Base-by-base conservation (phyloP, 2,329 filamentous ascomycete species). In the Colletotrichum cereale region DNA sequence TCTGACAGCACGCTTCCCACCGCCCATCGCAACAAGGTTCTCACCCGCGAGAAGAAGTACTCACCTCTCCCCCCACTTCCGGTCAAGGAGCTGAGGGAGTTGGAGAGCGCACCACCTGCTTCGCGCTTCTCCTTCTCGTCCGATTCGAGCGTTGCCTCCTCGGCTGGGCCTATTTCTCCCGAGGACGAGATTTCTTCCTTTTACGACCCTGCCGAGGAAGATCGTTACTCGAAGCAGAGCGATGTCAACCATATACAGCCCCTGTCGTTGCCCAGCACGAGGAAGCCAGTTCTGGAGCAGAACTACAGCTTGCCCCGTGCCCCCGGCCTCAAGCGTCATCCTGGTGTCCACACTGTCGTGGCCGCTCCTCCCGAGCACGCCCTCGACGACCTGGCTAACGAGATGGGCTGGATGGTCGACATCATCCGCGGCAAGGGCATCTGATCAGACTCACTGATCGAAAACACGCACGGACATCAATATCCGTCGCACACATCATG, bases 391-490 rank as follows among this genome's bases (percentile, higher is more conserved):
- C 82, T 85, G 73, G 80, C 78, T 52, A 80, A 74, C 62, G 87
- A 89, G 76, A 79, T 88, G 72, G 82, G 84, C 65, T 88, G 86
- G 86, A 86, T 89, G 77, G 84, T 84, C 14, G 82, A 84, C 40
- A 79, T 83, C 31, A 86, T 89, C 73, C 80, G 80, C 62, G 79
- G 76, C 36, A 81, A 80, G 73, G 74, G 76, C 55, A 62, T 75
- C 55, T 70, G 71, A 74, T 63, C 64, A 47, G 3, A 24, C 12
- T 18, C 8, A n/a, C 18, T 36, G 47, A 34, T 26, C 36, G n/a
- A 7, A 44, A n/a, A 67, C 4, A 31, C 18, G 66, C 16, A 42
- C 11, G 31, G 40, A 34, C 24, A 14, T n/a, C 18, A 11, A 48
- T 16, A 60, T 38, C 60, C 44, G 47, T 42, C 61, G 48, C 50